phyloP scores from a whole-genome alignment of 2,329 filamentous ascomycete species.

The Microcyclosporella mali region DNA sequence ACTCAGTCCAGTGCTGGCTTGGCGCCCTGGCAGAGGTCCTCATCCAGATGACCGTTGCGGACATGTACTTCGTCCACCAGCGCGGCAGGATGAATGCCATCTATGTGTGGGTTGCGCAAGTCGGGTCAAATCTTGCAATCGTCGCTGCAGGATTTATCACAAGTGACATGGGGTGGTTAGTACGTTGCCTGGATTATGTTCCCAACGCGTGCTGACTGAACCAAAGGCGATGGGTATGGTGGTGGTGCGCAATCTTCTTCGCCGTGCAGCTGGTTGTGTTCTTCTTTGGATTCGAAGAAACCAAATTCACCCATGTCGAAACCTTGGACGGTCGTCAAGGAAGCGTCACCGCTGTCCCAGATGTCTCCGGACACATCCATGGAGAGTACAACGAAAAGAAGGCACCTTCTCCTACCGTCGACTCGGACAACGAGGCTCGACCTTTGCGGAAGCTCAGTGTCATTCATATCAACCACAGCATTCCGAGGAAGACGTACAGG shows the following conservation, averaged over 20 bases:
- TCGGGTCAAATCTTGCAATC: conserved; percentile 35
- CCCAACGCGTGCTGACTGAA: too few relatives aligned
- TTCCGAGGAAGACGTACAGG: conserved; percentile 39
- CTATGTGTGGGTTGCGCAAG: conserved; percentile 37
- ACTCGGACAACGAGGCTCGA: conserved; percentile 3
- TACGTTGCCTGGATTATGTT: too few relatives aligned
- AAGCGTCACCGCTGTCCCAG: conserved; percentile 12
- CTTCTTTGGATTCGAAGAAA: conserved; percentile 41
- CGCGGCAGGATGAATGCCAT: conserved; percentile 43
- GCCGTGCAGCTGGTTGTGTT: conserved; percentile 35
- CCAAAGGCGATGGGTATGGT: conserved; percentile 42
- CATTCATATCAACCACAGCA: conserved; percentile 25
- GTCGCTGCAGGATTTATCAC: conserved; percentile 40
- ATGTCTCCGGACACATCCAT: conserved; percentile 5
- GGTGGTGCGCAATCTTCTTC: conserved; percentile 41
- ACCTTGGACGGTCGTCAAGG: conserved; percentile 18
- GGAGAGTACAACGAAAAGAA: conserved; percentile 13
- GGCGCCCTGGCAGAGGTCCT: conserved; percentile 48
- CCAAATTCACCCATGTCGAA: conserved; percentile 22
- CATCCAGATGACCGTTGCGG: conserved; percentile 43
- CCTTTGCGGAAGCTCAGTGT: conserved; percentile 16
- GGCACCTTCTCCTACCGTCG: conserved; percentile 7
- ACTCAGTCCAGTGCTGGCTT: conserved; percentile 40
- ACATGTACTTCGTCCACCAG: conserved; percentile 43
- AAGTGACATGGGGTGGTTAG: conserved; percentile 42